Evolutionary conservation across 768 basidiomycete species (phyloP).

Genomic region (Lanmaoa pseudosensibilis): DNA sequence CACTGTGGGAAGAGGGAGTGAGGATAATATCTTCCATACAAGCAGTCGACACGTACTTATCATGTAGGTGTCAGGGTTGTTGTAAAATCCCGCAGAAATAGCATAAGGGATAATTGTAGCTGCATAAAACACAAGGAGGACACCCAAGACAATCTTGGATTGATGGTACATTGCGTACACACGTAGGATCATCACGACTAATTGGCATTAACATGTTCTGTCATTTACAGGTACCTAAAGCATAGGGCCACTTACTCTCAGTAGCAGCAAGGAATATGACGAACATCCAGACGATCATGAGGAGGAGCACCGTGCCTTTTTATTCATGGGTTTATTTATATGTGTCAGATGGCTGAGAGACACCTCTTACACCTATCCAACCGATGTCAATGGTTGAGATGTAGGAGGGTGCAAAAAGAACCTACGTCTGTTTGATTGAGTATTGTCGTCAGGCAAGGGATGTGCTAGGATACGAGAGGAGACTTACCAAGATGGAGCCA

Average conservation of each 20-base stretch:
- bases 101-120: background rate
- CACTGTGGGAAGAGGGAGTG: conserved; percentile 11
- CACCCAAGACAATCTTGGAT: conserved; percentile 12
- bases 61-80: conserved; percentile 10
- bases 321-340: background rate
- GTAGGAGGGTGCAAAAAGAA: background rate
- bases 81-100: background rate
- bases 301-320: conserved; percentile 12
- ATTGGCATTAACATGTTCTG: background rate
- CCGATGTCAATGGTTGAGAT: background rate
- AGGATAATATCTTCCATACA: background rate
- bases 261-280: conserved; percentile 16
- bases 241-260: conserved; percentile 25
- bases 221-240: background rate
- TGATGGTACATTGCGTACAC: conserved; percentile 26
- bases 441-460: background rate
- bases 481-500: background rate
- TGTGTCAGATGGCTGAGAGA: background rate
- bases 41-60: conserved; percentile 4
- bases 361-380: conserved; percentile 16
- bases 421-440: too few species aligned
- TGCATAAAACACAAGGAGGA: conserved; percentile 15
- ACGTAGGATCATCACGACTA: conserved; percentile 27
- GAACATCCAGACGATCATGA: background rate
- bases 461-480: background rate